Base-by-base conservation (phyloP, 2,329 filamentous ascomycete species). In the Daldinia eschscholtzii region DNA sequence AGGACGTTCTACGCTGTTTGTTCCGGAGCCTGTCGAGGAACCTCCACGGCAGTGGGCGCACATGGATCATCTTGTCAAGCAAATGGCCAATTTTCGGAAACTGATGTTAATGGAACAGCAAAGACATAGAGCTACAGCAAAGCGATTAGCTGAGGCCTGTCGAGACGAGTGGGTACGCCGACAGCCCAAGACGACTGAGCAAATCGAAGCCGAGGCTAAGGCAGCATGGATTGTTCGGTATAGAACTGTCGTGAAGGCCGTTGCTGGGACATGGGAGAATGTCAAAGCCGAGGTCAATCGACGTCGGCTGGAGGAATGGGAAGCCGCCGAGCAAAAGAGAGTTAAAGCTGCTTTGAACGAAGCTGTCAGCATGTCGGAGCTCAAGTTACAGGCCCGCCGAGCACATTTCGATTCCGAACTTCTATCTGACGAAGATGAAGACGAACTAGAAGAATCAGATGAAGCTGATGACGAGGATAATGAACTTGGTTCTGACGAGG, bases 1-100 rank as follows among this genome's bases (percentile, higher is more conserved):
- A 61, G 88, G 89, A 67, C 85, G 86, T 67, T 95, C 92, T 77
- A 91, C 90, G 2, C 82, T 91, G 26, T 96, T 92, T 73, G 85
- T 90, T 18, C 92, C 92, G 0, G 92, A 96, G 70, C 84, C 89
- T 12, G 83, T 83, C 67, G 90, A 93, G 64, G 92, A 97, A 74
- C 92, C 92, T 0, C 87, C 89, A 0, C 86, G 87, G 59, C 93
- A 96, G 75, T 98, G 93, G 84, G 90, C 92, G n/a, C 94, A 97
- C 73, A 87, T 89, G 76, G 94, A 98, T 76, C 93, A 98, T 77
- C 85, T 98, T 60, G 85, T 92, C 52, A 90, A 91, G 53, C 94
- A 97, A 68, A 91, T 92, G 65, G 77, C 91, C 12, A 91, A 94
- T 73, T 95, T 98, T 74, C 89, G 93, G 55, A 92, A 90, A 74